These are phyloP conservation scores for Rutstroemia sp. DNA, from an alignment of 2,329 filamentous ascomycete species.

Conservation along the genomic window DNA sequence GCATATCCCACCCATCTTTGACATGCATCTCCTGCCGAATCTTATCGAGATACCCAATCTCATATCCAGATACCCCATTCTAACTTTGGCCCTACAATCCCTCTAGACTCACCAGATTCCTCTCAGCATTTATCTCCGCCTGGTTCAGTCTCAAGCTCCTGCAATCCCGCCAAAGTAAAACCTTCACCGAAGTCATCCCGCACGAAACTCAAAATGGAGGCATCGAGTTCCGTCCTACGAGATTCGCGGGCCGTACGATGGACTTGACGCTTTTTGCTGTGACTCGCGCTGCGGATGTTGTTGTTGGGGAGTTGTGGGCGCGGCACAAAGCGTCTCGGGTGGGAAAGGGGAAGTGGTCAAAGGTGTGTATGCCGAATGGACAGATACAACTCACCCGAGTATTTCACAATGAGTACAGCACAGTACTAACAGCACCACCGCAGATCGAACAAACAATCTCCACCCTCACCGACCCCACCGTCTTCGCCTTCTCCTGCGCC, in stretches of 20 bases:
- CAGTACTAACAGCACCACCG: too few relatives aligned
- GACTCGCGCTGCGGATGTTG: slow-evolving; percentile 63
- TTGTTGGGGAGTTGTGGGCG: slow-evolving; percentile 60
- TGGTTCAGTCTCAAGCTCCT: slow-evolving; percentile 51
- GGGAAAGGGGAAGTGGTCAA: slow-evolving; percentile 40
- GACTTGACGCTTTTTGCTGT: slow-evolving; percentile 76
- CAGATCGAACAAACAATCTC: slow-evolving; percentile 24
- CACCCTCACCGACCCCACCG: slow-evolving; percentile 51
- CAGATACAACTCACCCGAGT: neutral
- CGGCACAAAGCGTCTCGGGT: slow-evolving; percentile 39
- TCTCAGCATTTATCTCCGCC: slow-evolving; percentile 50
- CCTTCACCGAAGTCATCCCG: slow-evolving; percentile 34
- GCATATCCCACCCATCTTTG: neutral
- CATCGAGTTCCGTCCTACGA: slow-evolving; percentile 24
- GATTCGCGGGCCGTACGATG: slow-evolving; percentile 62
- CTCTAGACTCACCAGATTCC: slow-evolving; percentile 46
- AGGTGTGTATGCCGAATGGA: slow-evolving; percentile 29
- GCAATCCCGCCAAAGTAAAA: slow-evolving; percentile 44
- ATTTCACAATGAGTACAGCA: neutral
- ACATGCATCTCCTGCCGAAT: too few relatives aligned
- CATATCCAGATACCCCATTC: neutral
- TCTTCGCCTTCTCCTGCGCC: slow-evolving; percentile 66
- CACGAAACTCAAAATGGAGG: slow-evolving; percentile 22
- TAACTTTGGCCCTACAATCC: neutral
- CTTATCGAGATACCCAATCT: neutral